phyloP scores from a whole-genome alignment of 2,329 filamentous ascomycete species.

The Penicillium sp. region DNA sequence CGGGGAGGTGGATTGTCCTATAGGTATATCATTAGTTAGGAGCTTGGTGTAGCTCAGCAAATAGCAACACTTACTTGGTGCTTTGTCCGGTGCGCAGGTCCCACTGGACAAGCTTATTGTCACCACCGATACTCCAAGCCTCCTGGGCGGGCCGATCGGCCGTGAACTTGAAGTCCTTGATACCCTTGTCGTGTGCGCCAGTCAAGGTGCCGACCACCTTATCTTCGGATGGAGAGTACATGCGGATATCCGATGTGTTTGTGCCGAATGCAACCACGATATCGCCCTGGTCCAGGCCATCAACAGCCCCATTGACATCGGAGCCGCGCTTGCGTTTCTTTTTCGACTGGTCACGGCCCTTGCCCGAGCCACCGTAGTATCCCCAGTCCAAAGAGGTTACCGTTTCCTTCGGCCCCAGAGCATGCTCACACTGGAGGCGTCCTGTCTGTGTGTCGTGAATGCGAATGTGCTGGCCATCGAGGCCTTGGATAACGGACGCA shows the following conservation, averaged over 20 bases:
- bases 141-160: conserved; percentile 39
- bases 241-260: conserved; percentile 49
- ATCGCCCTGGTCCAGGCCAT: conserved; percentile 40
- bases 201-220: conserved; percentile 47
- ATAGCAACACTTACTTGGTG: conserved; percentile 40
- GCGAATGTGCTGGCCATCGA: conserved; percentile 53
- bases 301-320: conserved; percentile 40
- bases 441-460: conserved; percentile 54
- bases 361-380: conserved; percentile 39
- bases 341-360: conserved; percentile 43
- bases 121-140: conserved; percentile 56
- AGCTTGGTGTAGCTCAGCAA: conserved; percentile 6
- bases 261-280: conserved; percentile 53
- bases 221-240: conserved; percentile 52
- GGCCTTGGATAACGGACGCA: conserved; percentile 54
- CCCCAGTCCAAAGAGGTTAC: conserved; percentile 55
- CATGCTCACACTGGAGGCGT: conserved; percentile 52
- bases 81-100: conserved; percentile 47
- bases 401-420: conserved; percentile 46
- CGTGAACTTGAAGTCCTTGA: conserved; percentile 54
- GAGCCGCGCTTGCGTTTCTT: conserved; percentile 54
- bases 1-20: conserved; percentile 47
- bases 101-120: conserved; percentile 55
- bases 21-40: conserved; percentile 16
- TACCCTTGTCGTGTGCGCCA: conserved; percentile 49